A percentile compares a stretch with the other conserved stretches of the same genome.
Conservation (phyloP, 805 yeast genomes). For the Lipomyces orientalis region DNA sequence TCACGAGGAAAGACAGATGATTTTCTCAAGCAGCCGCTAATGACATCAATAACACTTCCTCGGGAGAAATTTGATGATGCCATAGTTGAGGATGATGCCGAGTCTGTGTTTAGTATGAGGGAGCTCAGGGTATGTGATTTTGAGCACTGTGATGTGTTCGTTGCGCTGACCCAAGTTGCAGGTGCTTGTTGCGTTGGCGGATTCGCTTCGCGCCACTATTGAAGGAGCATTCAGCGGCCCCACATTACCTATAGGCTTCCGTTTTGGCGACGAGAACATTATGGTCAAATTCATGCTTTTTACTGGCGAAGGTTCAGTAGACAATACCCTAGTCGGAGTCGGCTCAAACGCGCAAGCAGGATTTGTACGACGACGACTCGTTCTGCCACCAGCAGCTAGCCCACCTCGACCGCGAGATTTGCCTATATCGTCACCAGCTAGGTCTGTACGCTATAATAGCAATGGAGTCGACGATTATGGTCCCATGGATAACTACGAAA, state of each 20-base stretch:
- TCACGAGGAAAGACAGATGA: constrained; percentile 10
- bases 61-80: constrained; percentile 23
- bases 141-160: not conserved
- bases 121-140: constrained; percentile 25
- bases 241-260: constrained; percentile 26
- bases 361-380: not conserved
- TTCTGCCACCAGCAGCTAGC: not conserved
- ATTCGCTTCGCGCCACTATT: constrained; percentile 16
- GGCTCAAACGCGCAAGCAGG: not conserved
- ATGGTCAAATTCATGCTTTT: constrained; percentile 22
- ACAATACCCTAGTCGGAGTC: not conserved
- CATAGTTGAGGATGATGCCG: constrained; percentile 11
- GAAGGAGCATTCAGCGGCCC: constrained; percentile 29
- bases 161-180: not conserved
- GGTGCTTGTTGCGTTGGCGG: constrained; percentile 26
- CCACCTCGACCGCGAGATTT: not conserved
- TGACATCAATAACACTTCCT: constrained; percentile 28
- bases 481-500: not conserved
- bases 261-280: constrained; percentile 15
- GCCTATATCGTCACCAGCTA: not conserved
- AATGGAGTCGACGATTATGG: not conserved
- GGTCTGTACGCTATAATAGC: not conserved
- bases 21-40: constrained; percentile 32
- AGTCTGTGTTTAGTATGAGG: constrained; percentile 24
- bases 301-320: constrained; percentile 20